Evolutionary conservation across 2,329 filamentous ascomycete genomes (phyloP).

Genomic region (Phoma sp.): DNA sequence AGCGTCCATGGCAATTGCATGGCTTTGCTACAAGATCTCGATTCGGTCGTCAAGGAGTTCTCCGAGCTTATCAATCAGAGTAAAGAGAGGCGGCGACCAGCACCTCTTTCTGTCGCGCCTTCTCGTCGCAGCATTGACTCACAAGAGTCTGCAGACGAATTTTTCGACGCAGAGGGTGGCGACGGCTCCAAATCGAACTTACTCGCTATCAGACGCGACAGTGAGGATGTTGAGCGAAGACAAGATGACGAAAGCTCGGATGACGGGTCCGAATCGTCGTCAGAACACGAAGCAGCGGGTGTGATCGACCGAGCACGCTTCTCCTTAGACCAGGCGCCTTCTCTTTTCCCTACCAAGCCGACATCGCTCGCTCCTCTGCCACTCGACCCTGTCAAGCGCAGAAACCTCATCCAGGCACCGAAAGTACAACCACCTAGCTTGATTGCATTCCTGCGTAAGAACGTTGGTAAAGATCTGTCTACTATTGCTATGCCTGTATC

Average conservation of each 20-base stretch:
- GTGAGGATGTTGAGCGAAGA: constrained; percentile 58
- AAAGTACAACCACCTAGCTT: constrained; percentile 85
- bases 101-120: constrained; percentile 49
- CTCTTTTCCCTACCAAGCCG: constrained; percentile 75
- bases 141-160: constrained; percentile 76
- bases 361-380: constrained; percentile 81
- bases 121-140: constrained; percentile 80
- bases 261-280: constrained; percentile 68
- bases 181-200: constrained; percentile 64
- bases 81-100: constrained; percentile 72
- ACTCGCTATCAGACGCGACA: constrained; percentile 74
- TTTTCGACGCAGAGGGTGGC: constrained; percentile 81
- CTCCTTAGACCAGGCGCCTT: constrained; percentile 45
- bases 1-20: constrained; percentile 82
- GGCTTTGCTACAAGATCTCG: constrained; percentile 82
- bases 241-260: constrained; percentile 53
- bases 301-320: constrained; percentile 47
- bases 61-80: constrained; percentile 76
- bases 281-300: constrained; percentile 60
- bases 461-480: constrained; percentile 95
- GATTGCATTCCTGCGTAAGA: constrained; percentile 93
- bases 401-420: constrained; percentile 73
- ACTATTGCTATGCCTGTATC: constrained; percentile 98
- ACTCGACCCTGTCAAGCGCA: constrained; percentile 70
- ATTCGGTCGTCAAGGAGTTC: constrained; percentile 83